phyloP scores from a whole-genome alignment of 805 yeast species.

The Myxozyma neglecta region DNA sequence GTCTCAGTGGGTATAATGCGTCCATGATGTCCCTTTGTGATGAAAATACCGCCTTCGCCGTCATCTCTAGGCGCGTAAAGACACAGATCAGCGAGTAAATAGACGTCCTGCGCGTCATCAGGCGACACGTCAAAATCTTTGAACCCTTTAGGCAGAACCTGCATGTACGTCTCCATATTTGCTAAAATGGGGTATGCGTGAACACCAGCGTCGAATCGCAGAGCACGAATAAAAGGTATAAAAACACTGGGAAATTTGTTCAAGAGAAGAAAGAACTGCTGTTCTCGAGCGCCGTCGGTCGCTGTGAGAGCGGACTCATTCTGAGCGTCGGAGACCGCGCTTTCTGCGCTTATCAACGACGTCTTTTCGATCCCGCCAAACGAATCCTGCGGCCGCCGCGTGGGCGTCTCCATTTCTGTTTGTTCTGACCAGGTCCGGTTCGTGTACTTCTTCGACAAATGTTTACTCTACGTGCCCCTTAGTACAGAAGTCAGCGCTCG shows the following conservation, averaged over 20 bases:
- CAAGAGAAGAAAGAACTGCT: slow-evolving; percentile 13
- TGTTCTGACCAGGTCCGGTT: no score
- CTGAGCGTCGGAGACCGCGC: background rate
- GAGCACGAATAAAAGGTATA: slow-evolving; percentile 59
- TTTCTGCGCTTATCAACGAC: background rate
- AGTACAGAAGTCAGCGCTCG: no score
- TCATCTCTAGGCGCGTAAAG: slow-evolving; percentile 60
- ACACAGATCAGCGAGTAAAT: slow-evolving; percentile 50
- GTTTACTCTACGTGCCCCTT: no score
- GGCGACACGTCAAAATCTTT: slow-evolving; percentile 47
- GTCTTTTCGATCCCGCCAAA: background rate
- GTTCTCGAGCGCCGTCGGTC: background rate
- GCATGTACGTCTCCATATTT: slow-evolving; percentile 62
- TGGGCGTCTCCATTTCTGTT: slow-evolving; percentile 4
- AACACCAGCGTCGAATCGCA: slow-evolving; percentile 54
- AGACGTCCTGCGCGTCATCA: slow-evolving; percentile 53
- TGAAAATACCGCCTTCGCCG: slow-evolving; percentile 45
- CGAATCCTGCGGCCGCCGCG: slow-evolving; percentile 3
- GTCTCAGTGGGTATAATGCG: slow-evolving; percentile 59
- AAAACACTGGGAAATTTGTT: slow-evolving; percentile 66
- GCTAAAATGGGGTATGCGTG: slow-evolving; percentile 64
- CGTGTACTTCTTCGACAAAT: no score
- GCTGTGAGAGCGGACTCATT: background rate
- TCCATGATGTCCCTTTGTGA: slow-evolving; percentile 65
- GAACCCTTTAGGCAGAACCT: slow-evolving; percentile 45